Evolutionary conservation across 169 alveolate genomes (phyloP).

Genomic region (Cryptosporidium baileyi): DNA sequence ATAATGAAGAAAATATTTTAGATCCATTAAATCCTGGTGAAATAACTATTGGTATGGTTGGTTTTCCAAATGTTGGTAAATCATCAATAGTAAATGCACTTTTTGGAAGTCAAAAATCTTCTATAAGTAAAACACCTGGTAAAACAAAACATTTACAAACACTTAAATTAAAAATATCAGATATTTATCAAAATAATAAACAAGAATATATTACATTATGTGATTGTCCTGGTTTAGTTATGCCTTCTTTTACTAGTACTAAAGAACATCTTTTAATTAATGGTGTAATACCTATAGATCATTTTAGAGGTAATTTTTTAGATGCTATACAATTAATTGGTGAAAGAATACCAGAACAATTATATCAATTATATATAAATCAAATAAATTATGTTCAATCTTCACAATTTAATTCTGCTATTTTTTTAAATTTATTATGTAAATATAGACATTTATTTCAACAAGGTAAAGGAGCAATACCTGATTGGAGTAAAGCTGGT

Average conservation of each 20-base stretch:
- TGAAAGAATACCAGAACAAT: slow-evolving; percentile 88
- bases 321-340: slow-evolving; percentile 93
- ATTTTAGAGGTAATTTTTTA: slow-evolving; percentile 88
- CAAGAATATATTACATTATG: slow-evolving; percentile 85
- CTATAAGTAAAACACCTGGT: slow-evolving; percentile 97
- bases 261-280: slow-evolving; percentile 95
- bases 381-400: slow-evolving; percentile 71
- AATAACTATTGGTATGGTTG: slow-evolving; percentile 93
- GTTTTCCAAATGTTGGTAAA: slow-evolving; percentile 99
- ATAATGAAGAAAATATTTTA: slow-evolving; percentile 21
- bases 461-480: slow-evolving; percentile 92
- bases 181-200: background rate
- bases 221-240: slow-evolving; percentile 97
- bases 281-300: slow-evolving; percentile 96
- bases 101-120: slow-evolving; percentile 90
- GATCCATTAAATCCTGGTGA: slow-evolving; percentile 67
- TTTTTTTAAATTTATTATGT: slow-evolving; percentile 82
- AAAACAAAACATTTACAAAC: slow-evolving; percentile 98
- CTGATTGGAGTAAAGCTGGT: slow-evolving; percentile 94
- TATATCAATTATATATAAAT: slow-evolving; percentile 78
- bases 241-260: slow-evolving; percentile 94
- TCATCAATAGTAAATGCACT: slow-evolving; percentile 97
- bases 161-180: slow-evolving; percentile 75
- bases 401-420: slow-evolving; percentile 57
- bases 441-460: slow-evolving; percentile 80